Evolutionary conservation across 2,329 filamentous ascomycete species (phyloP).

Genomic region (Colletotrichum cereale): DNA sequence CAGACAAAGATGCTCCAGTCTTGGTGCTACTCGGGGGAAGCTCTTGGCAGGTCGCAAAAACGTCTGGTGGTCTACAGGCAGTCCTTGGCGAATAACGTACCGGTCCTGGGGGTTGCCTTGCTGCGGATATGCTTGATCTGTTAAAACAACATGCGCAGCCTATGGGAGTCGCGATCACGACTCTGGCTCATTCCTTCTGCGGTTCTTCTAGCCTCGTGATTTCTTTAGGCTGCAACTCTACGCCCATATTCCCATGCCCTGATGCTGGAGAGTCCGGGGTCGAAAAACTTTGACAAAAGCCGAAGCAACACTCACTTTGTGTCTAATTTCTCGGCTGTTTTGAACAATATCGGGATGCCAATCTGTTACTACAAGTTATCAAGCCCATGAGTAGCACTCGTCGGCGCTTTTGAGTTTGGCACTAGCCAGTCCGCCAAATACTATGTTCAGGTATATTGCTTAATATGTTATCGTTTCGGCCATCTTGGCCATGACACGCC

Average conservation of each 20-base stretch:
- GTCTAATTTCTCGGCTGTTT: neutral
- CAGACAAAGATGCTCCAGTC: neutral
- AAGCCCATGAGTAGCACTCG: neutral
- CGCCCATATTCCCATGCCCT: neutral
- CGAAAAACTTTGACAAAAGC: neutral
- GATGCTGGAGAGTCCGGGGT: neutral
- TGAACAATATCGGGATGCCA: neutral
- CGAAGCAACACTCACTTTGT: neutral
- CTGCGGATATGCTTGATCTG: constrained; percentile 34
- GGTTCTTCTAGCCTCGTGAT: neutral
- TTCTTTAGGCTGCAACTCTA: neutral
- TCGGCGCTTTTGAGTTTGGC: neutral
- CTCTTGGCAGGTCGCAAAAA: constrained; percentile 31
- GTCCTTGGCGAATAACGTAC: neutral
- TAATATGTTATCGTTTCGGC: neutral
- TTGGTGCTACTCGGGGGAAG: neutral
- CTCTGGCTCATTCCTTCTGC: neutral
- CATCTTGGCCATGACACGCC: neutral
- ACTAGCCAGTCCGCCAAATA: neutral
- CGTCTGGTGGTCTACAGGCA: constrained; percentile 6
- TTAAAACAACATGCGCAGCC: constrained; percentile 1
- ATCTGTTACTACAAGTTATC: neutral
- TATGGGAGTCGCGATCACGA: constrained; percentile 9
- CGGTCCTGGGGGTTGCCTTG: constrained; percentile 15
- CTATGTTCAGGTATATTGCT: neutral